Evolutionary conservation across 108 stramenopile species (phyloP).

Genomic region (Stephanodiscus triporus): DNA sequence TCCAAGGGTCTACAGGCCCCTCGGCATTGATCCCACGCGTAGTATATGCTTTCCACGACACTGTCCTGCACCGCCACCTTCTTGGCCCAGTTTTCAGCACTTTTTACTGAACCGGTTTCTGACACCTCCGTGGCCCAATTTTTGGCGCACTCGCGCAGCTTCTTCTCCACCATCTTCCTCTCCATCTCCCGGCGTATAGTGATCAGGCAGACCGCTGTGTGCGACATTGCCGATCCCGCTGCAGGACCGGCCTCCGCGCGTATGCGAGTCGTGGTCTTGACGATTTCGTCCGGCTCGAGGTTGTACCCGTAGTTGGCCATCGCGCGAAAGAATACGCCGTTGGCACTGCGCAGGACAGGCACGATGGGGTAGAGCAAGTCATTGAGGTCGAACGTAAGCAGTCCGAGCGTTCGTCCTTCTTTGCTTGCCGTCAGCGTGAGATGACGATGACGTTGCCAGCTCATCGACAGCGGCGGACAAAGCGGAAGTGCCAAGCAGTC

Average conservation of each 20-base stretch:
- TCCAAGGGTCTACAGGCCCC: constrained; percentile 70
- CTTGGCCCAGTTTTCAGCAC: constrained; percentile 80
- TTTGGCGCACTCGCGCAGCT: constrained; percentile 73
- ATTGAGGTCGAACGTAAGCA: too few relatives aligned
- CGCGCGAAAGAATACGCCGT: constrained; percentile 71
- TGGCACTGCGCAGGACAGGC: constrained; percentile 74
- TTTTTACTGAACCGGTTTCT: constrained; percentile 59
- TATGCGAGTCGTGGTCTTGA: constrained; percentile 64
- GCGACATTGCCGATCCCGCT: too few relatives aligned
- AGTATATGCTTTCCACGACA: constrained; percentile 78
- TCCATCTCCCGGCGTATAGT: constrained; percentile 88
- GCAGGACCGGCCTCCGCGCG: too few relatives aligned
- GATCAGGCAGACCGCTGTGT: constrained; percentile 75
- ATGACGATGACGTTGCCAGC: constrained; percentile 6
- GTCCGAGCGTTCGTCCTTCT: too few relatives aligned
- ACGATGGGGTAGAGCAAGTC: constrained; percentile 87
- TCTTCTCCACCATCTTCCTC: too few relatives aligned
- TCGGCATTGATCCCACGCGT: constrained; percentile 89
- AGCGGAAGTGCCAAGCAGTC: constrained; percentile 7
- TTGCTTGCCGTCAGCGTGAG: not conserved
- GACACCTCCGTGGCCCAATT: constrained; percentile 86
- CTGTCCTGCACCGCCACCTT: constrained; percentile 63
- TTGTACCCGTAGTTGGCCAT: constrained; percentile 76
- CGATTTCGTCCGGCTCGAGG: constrained; percentile 76
- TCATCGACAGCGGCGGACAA: constrained; percentile 25